Evolutionary conservation across 2,329 filamentous ascomycete species (phyloP), one percentile per base, ranked within the genome.

Genomic region (Tricladium varicosporioides): DNA sequence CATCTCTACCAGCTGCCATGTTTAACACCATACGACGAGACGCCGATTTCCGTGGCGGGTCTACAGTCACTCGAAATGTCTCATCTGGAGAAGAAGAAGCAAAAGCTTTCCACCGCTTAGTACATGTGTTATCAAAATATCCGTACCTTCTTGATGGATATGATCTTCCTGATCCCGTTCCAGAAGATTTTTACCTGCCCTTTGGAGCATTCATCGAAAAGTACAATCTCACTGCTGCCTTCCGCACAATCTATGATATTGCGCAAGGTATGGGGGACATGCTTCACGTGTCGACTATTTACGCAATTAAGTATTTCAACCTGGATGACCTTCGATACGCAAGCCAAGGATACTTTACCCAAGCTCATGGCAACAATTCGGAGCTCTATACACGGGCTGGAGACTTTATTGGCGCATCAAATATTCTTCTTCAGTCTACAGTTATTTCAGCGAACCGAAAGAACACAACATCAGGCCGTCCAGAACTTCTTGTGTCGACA

Each of bases 211-310:
- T 58, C 44, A 33, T 50, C 44, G 22, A 42, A 50, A 58, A 54
- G 43, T 49, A 56, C 45, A 31, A 53, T 33, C 51, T 69, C 19
- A 67, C 78, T 44, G 53, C 64, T 46, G 75, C 74, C 1, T 40
- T 40, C n/a, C 36, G 11, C 10, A 40, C 16, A 15, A 2, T 49
- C 4, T 49, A 33, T 36, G 22, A 13, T 13, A 33, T 33, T n/a
- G 8, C 14, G 18, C 27, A 33, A 18, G 48, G 48, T 9, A 15
- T 49, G 48, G 48, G 48, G n/a, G 48, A 49, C 18, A 15, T 49
- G 48, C 31, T 49, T 5, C 48, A 49, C n/a, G 27, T 49, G 16
- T 36, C 51, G 33, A 32, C 51, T 33, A 53, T 47, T 18, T 49
- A 49, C 8, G 48, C 18, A 4, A 33, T 49, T 15, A 49, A 49